A percentile compares a stretch with the other conserved stretches of the same genome.
These are phyloP conservation scores for Mycena pura DNA, from an alignment of 768 basidiomycete species.

Conservation along the genomic window DNA sequence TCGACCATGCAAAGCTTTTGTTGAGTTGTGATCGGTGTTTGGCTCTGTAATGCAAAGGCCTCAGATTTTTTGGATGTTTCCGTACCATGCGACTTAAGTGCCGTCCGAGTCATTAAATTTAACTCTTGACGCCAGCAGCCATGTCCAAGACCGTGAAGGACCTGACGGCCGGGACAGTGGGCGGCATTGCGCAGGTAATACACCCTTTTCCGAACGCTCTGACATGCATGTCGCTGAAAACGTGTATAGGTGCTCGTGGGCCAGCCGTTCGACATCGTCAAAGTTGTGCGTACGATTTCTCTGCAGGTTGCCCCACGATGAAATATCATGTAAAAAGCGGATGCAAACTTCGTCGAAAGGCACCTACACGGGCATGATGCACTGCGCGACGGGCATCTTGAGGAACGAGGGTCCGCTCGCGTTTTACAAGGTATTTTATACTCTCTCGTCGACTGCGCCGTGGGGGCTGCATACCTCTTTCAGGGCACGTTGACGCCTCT, in stretches of 20 bases:
- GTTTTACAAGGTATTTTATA: constrained; percentile 82
- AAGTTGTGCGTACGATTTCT: constrained; percentile 72
- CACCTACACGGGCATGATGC: constrained; percentile 86
- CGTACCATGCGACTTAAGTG: constrained; percentile 15
- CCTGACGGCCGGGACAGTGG: constrained; percentile 87
- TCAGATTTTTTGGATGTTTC: no score
- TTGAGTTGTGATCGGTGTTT: neutral
- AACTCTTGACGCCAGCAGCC: constrained; percentile 3
- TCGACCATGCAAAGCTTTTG: constrained; percentile 2
- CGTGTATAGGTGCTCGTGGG: constrained; percentile 77
- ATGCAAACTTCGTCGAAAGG: constrained; percentile 95
- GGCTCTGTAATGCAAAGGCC: neutral
- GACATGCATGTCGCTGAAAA: constrained; percentile 28
- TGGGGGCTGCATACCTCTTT: constrained; percentile 5
- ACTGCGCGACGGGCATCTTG: constrained; percentile 89
- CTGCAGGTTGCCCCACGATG: constrained; percentile 4
- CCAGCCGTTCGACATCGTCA: constrained; percentile 96
- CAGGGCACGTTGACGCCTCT: constrained; percentile 92
- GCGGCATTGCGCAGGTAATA: constrained; percentile 84
- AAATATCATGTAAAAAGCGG: constrained; percentile 54
- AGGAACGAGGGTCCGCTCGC: constrained; percentile 92
- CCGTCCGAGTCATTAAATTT: constrained; percentile 12
- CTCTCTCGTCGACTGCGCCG: constrained; percentile 2
- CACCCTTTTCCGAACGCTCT: constrained; percentile 1
- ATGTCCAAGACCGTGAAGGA: constrained; percentile 84